Base-by-base conservation (phyloP, 1,284 basidiomycete species). In the Fomitopsis schrenkii region DNA sequence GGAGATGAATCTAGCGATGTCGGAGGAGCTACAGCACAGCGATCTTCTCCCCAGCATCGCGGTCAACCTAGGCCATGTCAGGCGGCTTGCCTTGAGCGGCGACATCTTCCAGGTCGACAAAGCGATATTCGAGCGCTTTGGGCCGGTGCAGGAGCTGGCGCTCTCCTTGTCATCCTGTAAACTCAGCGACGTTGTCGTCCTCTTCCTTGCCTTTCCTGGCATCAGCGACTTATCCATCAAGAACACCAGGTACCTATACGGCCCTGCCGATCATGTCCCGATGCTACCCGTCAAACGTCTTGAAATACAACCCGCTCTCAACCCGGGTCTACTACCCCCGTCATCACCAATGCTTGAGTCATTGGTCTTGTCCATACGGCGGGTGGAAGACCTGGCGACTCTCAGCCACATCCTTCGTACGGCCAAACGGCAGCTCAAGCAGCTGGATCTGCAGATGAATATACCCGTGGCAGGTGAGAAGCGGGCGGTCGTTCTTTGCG, bases 171-270 rank as follows among this genome's bases (percentile, higher is more conserved):
- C 52, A 26, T 54, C 52, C 35, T 54, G 52, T 38, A 54, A 22
- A n/a, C 12, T 54, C 52, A 54, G 52, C 35, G 52, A 54, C n/a
- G 52, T 54, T 9, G 52, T 30, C 52, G 36, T 15, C 28, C 33
- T 54, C 33, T 54, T 54, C 36, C 52, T 54, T 35, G 52, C 52
- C 9, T 54, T 54, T 26, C 52, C 52, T 15, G 52, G 35, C 52
- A 40, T 54, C 52, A 54, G 52, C 52, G 52, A 54, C 52, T 40
- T 54, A 33, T 54, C 52, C 36, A 54, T 54, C 52, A 54, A 54
- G 35, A 54, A 54, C 22, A 54, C 52, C 12, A 54, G n/a, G 52
- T 54, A 54, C 52, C 35, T 54, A 26, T 54, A 54, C 28, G 52
- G 52, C 22, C 52, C 52, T 14, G 35, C 19, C 35, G 52, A 54